These are phyloP conservation scores for Globisporangium viniferum DNA, from an alignment of 352 stramenopile genomes.

Conservation along the genomic window DNA sequence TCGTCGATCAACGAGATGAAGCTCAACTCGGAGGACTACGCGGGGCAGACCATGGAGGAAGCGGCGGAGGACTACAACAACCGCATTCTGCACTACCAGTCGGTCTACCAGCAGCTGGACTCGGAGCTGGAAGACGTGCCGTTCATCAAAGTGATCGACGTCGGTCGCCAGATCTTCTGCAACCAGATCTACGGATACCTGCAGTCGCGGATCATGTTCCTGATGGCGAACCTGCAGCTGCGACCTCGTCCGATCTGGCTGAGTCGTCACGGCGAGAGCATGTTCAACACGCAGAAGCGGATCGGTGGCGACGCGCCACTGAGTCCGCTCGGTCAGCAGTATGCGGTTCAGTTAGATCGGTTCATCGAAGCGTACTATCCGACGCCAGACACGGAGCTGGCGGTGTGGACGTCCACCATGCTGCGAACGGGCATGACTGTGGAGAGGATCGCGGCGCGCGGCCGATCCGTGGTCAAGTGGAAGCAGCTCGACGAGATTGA, in stretches of 20 bases:
- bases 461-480: slow-evolving; percentile 78
- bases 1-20: slow-evolving; percentile 87
- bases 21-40: slow-evolving; percentile 78
- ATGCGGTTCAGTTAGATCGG: slow-evolving; percentile 90
- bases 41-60: slow-evolving; percentile 65
- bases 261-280: slow-evolving; percentile 95
- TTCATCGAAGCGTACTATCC: slow-evolving; percentile 92
- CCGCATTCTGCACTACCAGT: slow-evolving; percentile 79
- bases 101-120: slow-evolving; percentile 63
- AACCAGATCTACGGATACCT: slow-evolving; percentile 86
- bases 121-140: slow-evolving; percentile 50
- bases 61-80: slow-evolving; percentile 70
- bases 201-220: slow-evolving; percentile 91
- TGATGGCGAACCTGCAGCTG: slow-evolving; percentile 95
- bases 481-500: slow-evolving; percentile 96
- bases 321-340: slow-evolving; percentile 90
- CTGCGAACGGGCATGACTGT: slow-evolving; percentile 96
- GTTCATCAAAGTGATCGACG: slow-evolving; percentile 84
- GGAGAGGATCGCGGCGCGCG: slow-evolving; percentile 63
- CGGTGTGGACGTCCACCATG: slow-evolving; percentile 97
- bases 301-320: slow-evolving; percentile 96
- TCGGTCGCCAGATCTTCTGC: slow-evolving; percentile 78
- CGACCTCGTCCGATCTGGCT: slow-evolving; percentile 95
- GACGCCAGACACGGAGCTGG: slow-evolving; percentile 62
- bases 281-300: slow-evolving; percentile 97